These are phyloP conservation scores for Sesbania bispinosa DNA, from an alignment of 306 rosid genomes.

Conservation along the genomic window DNA sequence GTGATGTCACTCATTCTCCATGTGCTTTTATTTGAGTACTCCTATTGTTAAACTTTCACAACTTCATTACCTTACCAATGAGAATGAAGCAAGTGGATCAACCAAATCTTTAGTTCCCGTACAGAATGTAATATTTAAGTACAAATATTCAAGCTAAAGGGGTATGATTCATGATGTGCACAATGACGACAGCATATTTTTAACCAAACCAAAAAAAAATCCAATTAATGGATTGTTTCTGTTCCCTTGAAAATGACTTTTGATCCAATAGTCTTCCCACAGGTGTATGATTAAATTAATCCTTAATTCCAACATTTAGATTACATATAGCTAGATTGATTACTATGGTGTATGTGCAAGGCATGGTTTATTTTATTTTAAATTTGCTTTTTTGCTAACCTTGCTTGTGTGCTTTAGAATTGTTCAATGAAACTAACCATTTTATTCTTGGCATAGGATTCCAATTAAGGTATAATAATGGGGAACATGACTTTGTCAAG, in stretches of 20 bases:
- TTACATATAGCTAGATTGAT: slow-evolving; percentile 18
- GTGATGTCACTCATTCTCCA: slow-evolving; percentile 18
- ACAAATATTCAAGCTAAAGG: slow-evolving; percentile 2
- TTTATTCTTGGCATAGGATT: slow-evolving; percentile 27
- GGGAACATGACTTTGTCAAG: slow-evolving; percentile 27
- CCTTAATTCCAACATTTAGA: slow-evolving; percentile 29
- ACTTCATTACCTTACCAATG: slow-evolving; percentile 30
- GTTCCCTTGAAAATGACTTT: slow-evolving; percentile 42
- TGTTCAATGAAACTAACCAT: slow-evolving; percentile 24
- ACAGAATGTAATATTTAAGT: slow-evolving; percentile 17
- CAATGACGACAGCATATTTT: slow-evolving; percentile 7
- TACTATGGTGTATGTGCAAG: background rate
- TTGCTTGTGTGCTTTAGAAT: slow-evolving; percentile 17
- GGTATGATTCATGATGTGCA: background rate
- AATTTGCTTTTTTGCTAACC: slow-evolving; percentile 18
- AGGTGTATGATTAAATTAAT: too few species aligned
- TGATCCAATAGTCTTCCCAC: slow-evolving; percentile 26
- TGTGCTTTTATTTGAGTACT: background rate
- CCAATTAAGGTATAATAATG: slow-evolving; percentile 43
- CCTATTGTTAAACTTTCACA: too few species aligned
- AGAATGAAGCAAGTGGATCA: slow-evolving; percentile 25
- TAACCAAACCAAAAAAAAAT: background rate
- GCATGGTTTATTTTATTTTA: background rate
- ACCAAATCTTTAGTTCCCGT: slow-evolving; percentile 19
- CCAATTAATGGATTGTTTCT: slow-evolving; percentile 49